These are phyloP conservation scores for Neurospora sp. DNA, from an alignment of 495 filamentous ascomycete genomes.

Conservation along the genomic window DNA sequence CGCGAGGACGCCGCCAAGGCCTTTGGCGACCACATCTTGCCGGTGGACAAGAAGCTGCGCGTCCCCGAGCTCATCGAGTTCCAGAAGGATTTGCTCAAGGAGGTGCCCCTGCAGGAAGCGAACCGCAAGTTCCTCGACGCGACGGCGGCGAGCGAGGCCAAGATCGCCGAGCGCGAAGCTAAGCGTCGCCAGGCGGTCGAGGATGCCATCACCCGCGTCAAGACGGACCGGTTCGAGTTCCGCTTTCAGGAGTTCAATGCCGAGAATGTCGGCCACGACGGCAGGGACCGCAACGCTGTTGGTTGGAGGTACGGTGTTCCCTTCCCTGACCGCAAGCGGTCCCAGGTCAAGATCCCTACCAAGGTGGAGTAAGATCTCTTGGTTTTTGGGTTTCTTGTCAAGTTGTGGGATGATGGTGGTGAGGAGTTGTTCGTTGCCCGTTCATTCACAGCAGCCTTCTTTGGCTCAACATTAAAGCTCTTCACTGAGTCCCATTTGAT, in stretches of 20 bases:
- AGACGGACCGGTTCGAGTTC: slow-evolving; percentile 60
- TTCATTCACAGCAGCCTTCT: neutral
- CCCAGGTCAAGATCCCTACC: slow-evolving; percentile 37
- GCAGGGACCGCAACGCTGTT: slow-evolving; percentile 42
- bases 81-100: slow-evolving; percentile 36
- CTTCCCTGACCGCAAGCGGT: slow-evolving; percentile 36
- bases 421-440: neutral
- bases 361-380: slow-evolving; percentile 19
- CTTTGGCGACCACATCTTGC: slow-evolving; percentile 61
- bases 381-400: neutral
- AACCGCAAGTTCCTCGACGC: slow-evolving; percentile 22
- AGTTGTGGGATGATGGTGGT: neutral
- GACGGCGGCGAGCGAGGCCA: slow-evolving; percentile 24
- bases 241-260: slow-evolving; percentile 56
- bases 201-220: slow-evolving; percentile 35
- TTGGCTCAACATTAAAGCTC: neutral
- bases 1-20: slow-evolving; percentile 81
- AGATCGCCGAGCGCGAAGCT: slow-evolving; percentile 29
- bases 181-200: slow-evolving; percentile 30
- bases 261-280: slow-evolving; percentile 35
- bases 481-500: neutral
- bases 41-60: slow-evolving; percentile 78
- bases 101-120: slow-evolving; percentile 19
- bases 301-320: slow-evolving; percentile 52
- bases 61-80: slow-evolving; percentile 71